Conservation (phyloP, 208 protist species). For the Phytomonas sp. region DNA sequence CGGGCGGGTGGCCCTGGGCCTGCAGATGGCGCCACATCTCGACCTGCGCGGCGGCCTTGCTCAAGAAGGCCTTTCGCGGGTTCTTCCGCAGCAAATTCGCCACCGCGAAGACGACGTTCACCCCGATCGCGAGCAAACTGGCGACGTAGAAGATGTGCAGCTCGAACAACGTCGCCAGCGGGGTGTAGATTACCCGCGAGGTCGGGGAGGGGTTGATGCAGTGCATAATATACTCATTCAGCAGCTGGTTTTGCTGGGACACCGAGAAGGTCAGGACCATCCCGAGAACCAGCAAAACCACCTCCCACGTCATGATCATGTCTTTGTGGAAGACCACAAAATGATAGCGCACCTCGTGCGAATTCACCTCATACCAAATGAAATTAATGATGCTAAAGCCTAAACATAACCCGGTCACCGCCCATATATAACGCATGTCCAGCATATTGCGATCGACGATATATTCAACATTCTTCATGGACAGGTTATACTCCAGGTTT, state of each 20-base stretch:
- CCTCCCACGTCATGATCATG: constrained; percentile 64
- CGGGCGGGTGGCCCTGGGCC: constrained; percentile 10
- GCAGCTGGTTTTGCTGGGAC: constrained; percentile 33
- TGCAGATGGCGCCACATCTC: constrained; percentile 23
- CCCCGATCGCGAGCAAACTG: constrained; percentile 27
- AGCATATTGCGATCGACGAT: constrained; percentile 50
- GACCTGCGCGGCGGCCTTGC: constrained; percentile 23
- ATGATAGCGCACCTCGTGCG: constrained; percentile 71
- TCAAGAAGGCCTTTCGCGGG: constrained; percentile 41
- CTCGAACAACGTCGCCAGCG: constrained; percentile 44
- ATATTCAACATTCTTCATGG: constrained; percentile 50
- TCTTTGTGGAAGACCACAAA: constrained; percentile 82
- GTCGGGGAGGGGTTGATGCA: constrained; percentile 13
- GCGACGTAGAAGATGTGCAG: constrained; percentile 56
- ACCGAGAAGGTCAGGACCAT: constrained; percentile 38
- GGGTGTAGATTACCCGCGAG: constrained; percentile 24
- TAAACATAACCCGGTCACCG: constrained; percentile 32
- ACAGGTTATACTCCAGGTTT: constrained; percentile 38
- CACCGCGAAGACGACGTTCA: constrained; percentile 44
- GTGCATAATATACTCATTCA: constrained; percentile 47
- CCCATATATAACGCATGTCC: constrained; percentile 68
- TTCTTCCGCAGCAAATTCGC: constrained; percentile 47
- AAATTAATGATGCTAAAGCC: constrained; percentile 49
- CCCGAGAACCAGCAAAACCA: constrained; percentile 48
- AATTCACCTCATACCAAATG: constrained; percentile 55